Evolutionary conservation across 1,284 basidiomycete species (phyloP).

Genomic region (Lentinula novae-zelandiae): DNA sequence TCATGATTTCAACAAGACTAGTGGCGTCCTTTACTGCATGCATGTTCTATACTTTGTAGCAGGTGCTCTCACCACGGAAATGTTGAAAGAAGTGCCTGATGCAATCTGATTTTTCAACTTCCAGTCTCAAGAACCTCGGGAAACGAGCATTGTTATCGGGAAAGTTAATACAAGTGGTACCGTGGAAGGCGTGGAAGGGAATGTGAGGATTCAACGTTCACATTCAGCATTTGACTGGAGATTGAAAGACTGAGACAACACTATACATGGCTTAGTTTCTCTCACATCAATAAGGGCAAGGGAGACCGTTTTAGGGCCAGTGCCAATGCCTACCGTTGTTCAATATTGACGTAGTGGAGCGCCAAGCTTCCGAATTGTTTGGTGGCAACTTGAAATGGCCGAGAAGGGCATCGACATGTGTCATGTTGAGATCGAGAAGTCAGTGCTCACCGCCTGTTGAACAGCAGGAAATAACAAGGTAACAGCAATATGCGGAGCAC

Average conservation of each 20-base stretch:
- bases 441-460: neutral
- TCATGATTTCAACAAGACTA: neutral
- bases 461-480: neutral
- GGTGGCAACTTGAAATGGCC: neutral
- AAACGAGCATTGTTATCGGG: neutral
- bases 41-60: neutral
- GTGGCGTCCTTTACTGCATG: no score
- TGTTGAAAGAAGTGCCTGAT: neutral
- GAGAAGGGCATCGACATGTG: neutral
- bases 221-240: no score
- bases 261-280: no score
- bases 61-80: neutral
- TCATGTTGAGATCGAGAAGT: neutral
- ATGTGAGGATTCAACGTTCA: no score
- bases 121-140: neutral
- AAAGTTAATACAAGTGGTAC: neutral
- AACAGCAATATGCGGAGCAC: neutral
- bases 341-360: neutral
- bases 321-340: neutral
- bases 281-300: neutral
- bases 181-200: neutral
- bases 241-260: no score
- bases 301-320: neutral
- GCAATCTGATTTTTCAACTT: neutral
- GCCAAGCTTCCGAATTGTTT: neutral